phyloP scores from a whole-genome alignment of 2,329 filamentous ascomycete species.

The Plectosphaerella plurivora region DNA sequence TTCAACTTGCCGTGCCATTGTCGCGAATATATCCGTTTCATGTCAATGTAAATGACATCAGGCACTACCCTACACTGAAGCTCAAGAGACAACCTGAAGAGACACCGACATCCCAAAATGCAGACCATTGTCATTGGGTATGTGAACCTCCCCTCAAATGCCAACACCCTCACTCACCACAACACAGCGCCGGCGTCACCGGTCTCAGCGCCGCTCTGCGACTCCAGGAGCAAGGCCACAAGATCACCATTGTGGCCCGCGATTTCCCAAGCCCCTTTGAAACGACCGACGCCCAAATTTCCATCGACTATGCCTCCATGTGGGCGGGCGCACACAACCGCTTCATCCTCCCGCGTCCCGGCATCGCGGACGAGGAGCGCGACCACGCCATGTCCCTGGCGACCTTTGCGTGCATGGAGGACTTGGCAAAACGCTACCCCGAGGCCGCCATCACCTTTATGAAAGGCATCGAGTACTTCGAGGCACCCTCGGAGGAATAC shows the following conservation, averaged over 20 bases:
- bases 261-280: conserved; percentile 44
- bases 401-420: conserved; percentile 38
- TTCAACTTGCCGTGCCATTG: too few species aligned
- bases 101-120: background rate
- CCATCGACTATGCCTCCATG: conserved; percentile 51
- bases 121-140: conserved; percentile 11
- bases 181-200: conserved; percentile 45
- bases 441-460: conserved; percentile 44
- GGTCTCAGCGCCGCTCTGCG: conserved; percentile 45
- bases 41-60: too few species aligned
- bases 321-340: conserved; percentile 55
- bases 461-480: conserved; percentile 47
- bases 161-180: background rate
- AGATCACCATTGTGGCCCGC: conserved; percentile 38
- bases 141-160: conserved; percentile 1
- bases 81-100: too few species aligned
- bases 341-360: conserved; percentile 36
- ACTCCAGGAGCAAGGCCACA: conserved; percentile 33
- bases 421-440: conserved; percentile 20
- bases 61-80: too few species aligned
- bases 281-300: conserved; percentile 29
- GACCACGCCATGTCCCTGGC: conserved; percentile 38
- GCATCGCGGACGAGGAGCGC: conserved; percentile 22
- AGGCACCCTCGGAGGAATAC: conserved; percentile 37
- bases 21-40: too few species aligned